phyloP scores from a whole-genome alignment of 1,284 basidiomycete genomes.

The Anthracocystis setariae region DNA sequence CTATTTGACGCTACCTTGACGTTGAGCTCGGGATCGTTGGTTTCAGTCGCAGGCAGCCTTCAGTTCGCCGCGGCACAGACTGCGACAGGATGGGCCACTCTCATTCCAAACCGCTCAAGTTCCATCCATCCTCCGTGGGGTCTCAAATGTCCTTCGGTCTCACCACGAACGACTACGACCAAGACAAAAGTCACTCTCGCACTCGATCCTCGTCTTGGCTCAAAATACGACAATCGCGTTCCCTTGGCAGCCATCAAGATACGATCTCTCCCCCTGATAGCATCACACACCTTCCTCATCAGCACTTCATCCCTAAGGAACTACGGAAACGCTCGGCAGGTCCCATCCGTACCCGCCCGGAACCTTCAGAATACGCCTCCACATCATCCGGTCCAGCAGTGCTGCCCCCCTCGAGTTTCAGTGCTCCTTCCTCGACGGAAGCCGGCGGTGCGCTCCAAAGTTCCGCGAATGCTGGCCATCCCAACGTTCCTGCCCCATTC shows the following conservation, averaged over 20 bases:
- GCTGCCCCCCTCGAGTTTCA: neutral
- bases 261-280: slow-evolving; percentile 3
- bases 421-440: neutral
- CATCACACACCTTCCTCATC: slow-evolving; percentile 7
- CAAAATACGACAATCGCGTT: slow-evolving; percentile 14
- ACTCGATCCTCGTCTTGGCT: slow-evolving; percentile 21
- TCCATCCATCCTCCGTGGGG: slow-evolving; percentile 5
- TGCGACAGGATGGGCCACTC: slow-evolving; percentile 27
- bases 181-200: neutral
- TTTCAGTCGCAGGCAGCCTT: neutral
- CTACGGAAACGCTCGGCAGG: slow-evolving; percentile 22
- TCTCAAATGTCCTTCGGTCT: slow-evolving; percentile 3
- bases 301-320: slow-evolving; percentile 17
- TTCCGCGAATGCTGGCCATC: neutral
- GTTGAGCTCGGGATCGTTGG: too few species aligned
- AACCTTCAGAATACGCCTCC: slow-evolving; percentile 13
- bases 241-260: neutral
- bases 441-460: neutral
- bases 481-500: neutral
- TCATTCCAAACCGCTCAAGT: slow-evolving; percentile 13
- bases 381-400: neutral
- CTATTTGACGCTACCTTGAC: too few species aligned
- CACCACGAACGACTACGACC: neutral
- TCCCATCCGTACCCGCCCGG: slow-evolving; percentile 16
- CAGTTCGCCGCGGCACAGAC: neutral